Conservation (phyloP, 192 early-diverging fungal genomes). For the Rhizophlyctis rosea region DNA sequence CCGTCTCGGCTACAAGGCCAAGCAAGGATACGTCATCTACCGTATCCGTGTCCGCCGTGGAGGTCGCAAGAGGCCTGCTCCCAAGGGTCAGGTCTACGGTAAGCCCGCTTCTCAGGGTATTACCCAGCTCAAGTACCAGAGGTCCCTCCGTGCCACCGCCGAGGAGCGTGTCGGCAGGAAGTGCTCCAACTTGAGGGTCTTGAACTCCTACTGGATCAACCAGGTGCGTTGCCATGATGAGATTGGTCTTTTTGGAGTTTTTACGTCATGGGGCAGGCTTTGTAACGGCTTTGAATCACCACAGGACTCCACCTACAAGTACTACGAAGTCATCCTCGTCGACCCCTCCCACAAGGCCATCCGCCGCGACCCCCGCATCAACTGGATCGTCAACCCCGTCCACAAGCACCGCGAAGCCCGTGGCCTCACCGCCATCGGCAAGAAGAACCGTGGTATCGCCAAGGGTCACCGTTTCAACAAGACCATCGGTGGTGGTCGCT, state of each 20-base stretch:
- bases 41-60: conserved; percentile 98
- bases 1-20: conserved; percentile 99
- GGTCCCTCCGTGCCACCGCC: conserved; percentile 87
- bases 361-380: conserved; percentile 97
- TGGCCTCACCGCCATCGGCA: conserved; percentile 94
- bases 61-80: conserved; percentile 94
- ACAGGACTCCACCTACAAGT: conserved; percentile 98
- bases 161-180: conserved; percentile 98
- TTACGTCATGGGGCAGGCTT: neutral
- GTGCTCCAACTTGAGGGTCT: conserved; percentile 95
- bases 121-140: conserved; percentile 98
- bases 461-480: conserved; percentile 98
- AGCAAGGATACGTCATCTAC: conserved; percentile 99
- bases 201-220: conserved; percentile 99
- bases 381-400: conserved; percentile 97
- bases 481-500: conserved; percentile 90
- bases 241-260: neutral
- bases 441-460: conserved; percentile 95
- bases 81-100: conserved; percentile 98
- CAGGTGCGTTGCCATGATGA: conserved; percentile 22
- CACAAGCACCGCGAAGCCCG: conserved; percentile 99
- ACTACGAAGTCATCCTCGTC: conserved; percentile 97
- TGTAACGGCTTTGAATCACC: neutral
- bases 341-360: conserved; percentile 98
- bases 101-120: conserved; percentile 99